A percentile compares a stretch with the other conserved stretches of the same genome.
These are phyloP conservation scores for Candida labiduridarum DNA, from an alignment of 1,139 yeast genomes.

Conservation along the genomic window DNA sequence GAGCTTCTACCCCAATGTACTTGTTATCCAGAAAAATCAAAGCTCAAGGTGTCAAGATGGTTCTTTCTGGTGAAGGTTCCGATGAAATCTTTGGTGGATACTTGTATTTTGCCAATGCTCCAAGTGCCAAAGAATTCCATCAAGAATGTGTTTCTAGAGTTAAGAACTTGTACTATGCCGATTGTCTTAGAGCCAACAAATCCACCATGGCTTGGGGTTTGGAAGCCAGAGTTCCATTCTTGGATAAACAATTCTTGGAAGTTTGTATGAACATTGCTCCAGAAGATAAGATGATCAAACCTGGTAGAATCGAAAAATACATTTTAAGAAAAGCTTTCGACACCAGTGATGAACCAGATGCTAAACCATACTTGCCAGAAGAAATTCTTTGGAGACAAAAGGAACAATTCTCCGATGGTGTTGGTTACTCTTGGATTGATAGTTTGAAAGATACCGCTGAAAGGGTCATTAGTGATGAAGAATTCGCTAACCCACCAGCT, in stretches of 20 bases:
- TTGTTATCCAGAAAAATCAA: slow-evolving; percentile 92
- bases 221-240: slow-evolving; percentile 99
- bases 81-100: slow-evolving; percentile 99
- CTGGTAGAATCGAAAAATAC: slow-evolving; percentile 89
- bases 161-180: slow-evolving; percentile 95
- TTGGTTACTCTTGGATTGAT: slow-evolving; percentile 99
- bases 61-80: slow-evolving; percentile 96
- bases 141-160: slow-evolving; percentile 93
- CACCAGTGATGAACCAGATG: slow-evolving; percentile 70
- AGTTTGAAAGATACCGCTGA: slow-evolving; percentile 96
- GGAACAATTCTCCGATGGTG: slow-evolving; percentile 99
- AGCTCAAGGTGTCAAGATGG: slow-evolving; percentile 99
- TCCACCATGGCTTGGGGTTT: slow-evolving; percentile 99
- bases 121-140: slow-evolving; percentile 89
- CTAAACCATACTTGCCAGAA: slow-evolving; percentile 85
- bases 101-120: slow-evolving; percentile 96
- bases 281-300: slow-evolving; percentile 78
- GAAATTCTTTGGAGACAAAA: slow-evolving; percentile 99
- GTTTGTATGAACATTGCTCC: slow-evolving; percentile 95
- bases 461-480: slow-evolving; percentile 81
- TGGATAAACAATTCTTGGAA: slow-evolving; percentile 90
- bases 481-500: slow-evolving; percentile 84
- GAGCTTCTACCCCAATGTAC: slow-evolving; percentile 99
- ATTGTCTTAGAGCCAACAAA: slow-evolving; percentile 98
- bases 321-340: slow-evolving; percentile 96